A percentile compares a stretch with the other conserved stretches of the same genome.
Conservation (phyloP, 1,284 basidiomycete genomes). For the Apiotrichum siamense region DNA sequence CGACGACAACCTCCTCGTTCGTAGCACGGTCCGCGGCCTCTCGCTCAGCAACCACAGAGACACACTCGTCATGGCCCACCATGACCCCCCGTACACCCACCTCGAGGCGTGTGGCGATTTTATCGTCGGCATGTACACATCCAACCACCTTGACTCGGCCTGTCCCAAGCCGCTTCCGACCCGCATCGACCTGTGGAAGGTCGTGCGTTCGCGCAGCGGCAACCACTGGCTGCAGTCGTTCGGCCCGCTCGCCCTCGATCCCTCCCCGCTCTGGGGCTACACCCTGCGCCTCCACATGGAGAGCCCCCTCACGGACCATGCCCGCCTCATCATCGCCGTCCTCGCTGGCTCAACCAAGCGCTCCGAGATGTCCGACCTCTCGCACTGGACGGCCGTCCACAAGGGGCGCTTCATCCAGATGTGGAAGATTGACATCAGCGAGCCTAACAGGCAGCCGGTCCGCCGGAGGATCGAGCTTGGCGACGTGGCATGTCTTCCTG, state of each 20-base stretch:
- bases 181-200: neutral
- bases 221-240: neutral
- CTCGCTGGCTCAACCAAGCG: neutral
- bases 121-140: neutral
- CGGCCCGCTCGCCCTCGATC: neutral
- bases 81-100: neutral
- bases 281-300: neutral
- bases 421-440: neutral
- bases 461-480: constrained; percentile 42
- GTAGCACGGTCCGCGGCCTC: neutral
- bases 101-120: neutral
- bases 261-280: neutral
- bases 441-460: too few species aligned
- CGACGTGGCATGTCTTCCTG: constrained; percentile 33
- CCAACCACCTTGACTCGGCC: neutral
- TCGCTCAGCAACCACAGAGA: neutral
- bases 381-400: neutral
- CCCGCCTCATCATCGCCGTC: neutral
- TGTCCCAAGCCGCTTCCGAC: neutral
- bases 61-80: neutral
- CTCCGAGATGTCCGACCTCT: neutral
- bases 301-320: too few species aligned
- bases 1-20: neutral
- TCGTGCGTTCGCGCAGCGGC: neutral
- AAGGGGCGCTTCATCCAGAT: neutral